phyloP scores from a whole-genome alignment of 139 green algal species.

The Nannochloris sp. region DNA sequence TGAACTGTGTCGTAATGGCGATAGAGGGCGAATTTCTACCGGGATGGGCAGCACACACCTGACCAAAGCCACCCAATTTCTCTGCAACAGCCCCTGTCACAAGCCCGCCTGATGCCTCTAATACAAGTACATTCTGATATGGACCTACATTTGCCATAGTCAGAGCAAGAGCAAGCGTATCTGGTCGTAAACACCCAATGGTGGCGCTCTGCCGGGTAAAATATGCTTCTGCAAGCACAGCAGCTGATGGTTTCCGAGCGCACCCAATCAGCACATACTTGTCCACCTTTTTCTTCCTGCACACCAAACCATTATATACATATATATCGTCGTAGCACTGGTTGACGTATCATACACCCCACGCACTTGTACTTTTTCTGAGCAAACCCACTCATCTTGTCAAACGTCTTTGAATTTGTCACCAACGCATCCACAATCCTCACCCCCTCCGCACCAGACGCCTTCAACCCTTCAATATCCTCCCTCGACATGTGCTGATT shows the following conservation, averaged over 20 bases:
- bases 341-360: not conserved
- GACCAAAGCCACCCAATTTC: constrained; percentile 57
- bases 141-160: constrained; percentile 65
- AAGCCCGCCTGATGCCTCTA: constrained; percentile 59
- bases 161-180: constrained; percentile 65
- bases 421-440: constrained; percentile 69
- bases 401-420: constrained; percentile 64
- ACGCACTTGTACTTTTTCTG: constrained; percentile 75
- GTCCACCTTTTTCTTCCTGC: constrained; percentile 41
- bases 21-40: constrained; percentile 18
- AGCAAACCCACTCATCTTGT: constrained; percentile 69
- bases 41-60: constrained; percentile 32
- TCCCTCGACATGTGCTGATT: constrained; percentile 7
- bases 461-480: constrained; percentile 22
- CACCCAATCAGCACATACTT: constrained; percentile 42
- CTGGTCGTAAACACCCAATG: constrained; percentile 55
- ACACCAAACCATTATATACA: not conserved
- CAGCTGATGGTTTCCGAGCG: constrained; percentile 42
- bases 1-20: constrained; percentile 30
- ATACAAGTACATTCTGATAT: constrained; percentile 47
- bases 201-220: constrained; percentile 30
- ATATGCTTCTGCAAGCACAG: constrained; percentile 47
- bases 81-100: constrained; percentile 62
- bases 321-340: not conserved
- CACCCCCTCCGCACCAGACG: constrained; percentile 22